These are phyloP conservation scores for Talaromyces wortmannii DNA, from an alignment of 495 filamentous ascomycete species.

Conservation along the genomic window DNA sequence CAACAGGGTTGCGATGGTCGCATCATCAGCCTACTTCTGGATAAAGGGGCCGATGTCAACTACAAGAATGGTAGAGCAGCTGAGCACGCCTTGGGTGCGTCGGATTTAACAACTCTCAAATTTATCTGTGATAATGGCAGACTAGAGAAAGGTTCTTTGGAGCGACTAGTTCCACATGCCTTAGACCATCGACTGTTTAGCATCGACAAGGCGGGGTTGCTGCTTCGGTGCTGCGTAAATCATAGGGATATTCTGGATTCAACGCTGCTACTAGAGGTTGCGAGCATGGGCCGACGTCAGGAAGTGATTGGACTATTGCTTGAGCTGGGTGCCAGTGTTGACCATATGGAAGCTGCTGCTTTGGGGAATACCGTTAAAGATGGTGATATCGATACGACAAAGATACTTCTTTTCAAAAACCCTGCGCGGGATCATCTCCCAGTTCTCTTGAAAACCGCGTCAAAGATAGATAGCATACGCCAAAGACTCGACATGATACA, in stretches of 20 bases:
- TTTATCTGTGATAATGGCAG: not conserved
- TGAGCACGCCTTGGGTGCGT: not conserved
- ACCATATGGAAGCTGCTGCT: not conserved
- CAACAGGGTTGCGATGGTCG: not conserved
- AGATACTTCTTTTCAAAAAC: not conserved
- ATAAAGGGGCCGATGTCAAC: slow-evolving; percentile 9
- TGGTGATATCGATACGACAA: not conserved
- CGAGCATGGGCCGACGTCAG: not conserved
- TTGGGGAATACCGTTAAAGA: not conserved
- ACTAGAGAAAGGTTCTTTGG: not conserved
- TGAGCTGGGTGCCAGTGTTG: not conserved
- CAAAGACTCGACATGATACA: not conserved
- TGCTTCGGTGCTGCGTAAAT: not conserved
- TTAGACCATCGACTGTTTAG: not conserved
- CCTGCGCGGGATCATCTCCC: not conserved
- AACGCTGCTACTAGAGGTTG: not conserved
- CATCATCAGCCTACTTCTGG: slow-evolving; percentile 14
- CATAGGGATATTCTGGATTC: not conserved
- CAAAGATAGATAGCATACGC: not conserved
- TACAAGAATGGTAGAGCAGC: not conserved
- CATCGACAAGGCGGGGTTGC: not conserved
- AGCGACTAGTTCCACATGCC: not conserved
- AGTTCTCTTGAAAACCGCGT: not conserved
- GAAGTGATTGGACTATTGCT: not conserved
- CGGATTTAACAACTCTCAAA: not conserved